Base-by-base conservation (phyloP, 2,329 filamentous ascomycete genomes). In the Xylariaceae sp. region DNA sequence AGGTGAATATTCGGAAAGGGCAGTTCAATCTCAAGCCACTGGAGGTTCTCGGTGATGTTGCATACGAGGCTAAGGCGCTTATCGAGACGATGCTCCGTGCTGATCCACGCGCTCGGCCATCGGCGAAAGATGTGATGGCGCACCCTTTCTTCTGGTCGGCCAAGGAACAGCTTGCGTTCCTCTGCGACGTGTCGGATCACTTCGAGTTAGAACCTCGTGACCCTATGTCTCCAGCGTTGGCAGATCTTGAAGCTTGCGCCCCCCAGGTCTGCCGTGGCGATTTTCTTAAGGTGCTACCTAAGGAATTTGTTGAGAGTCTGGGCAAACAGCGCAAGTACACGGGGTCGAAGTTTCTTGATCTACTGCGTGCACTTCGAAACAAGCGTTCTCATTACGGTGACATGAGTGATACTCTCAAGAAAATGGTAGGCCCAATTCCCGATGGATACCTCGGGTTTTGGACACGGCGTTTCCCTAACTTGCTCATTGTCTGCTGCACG, bases 321-420 rank as follows among this genome's bases (percentile, higher is more conserved):
- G 93, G 92, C 56, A 96, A 96, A 76, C 94, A 98, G 76, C 86
- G 94, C 69, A 97, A 96, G 75, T 99, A 99, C 75, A 95, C 90
- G 0, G 93, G 93, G 0, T 83, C 85, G 1, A 85, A 87, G 43
- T 84, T 99, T 71, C 77, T 99, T 52, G 95, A 99, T 74, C 80
- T 99, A 19, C 78, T 99, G 17, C 85, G 95, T 1, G 95, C 94
- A 1, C 78, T 99, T 53, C 83, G 95, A 21, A 99, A 99, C 76
- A 99, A 99, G 83, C 91, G 90, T 68, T 96, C 98, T 63, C 95
- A 99, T 71, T 99, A 97, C 72, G 93, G 96, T 69, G 95, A 99
- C 73, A 94, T 99, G 91, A 84, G 90, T 6, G 90, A 93, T 12
- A 78, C 86, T 45, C 83, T 96, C 61, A 94, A 83, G 67, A 78